phyloP scores from a whole-genome alignment of 148 eudicot species.

The Suaeda aralocaspica region DNA sequence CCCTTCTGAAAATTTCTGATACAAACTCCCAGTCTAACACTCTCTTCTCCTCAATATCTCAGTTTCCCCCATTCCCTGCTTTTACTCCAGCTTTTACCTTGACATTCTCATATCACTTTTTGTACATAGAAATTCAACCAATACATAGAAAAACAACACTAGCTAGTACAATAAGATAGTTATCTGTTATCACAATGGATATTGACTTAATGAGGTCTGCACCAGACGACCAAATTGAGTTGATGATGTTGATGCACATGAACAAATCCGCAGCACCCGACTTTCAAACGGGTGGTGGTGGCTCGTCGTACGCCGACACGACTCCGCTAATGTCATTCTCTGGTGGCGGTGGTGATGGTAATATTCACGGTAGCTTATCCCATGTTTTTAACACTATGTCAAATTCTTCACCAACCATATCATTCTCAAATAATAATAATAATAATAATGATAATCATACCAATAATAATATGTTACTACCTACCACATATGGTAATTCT shows the following conservation, averaged over 20 bases:
- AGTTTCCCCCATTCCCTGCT: no score
- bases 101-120: no score
- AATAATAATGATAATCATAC: background rate
- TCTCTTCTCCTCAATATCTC: slow-evolving; percentile 34
- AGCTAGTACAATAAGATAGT: no score
- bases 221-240: slow-evolving; percentile 47
- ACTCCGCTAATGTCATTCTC: slow-evolving; percentile 31
- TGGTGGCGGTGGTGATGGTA: background rate
- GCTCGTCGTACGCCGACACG: slow-evolving; percentile 7
- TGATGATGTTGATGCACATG: slow-evolving; percentile 57
- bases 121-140: no score
- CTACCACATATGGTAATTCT: background rate
- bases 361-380: background rate
- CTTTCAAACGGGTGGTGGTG: slow-evolving; percentile 20
- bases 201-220: slow-evolving; percentile 48
- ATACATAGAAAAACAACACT: no score
- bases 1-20: slow-evolving; percentile 39
- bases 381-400: slow-evolving; percentile 11
- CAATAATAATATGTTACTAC: background rate
- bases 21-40: slow-evolving; percentile 41
- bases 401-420: background rate
- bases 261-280: slow-evolving; percentile 31
- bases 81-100: no score
- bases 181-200: no score
- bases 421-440: background rate